Evolutionary conservation across 2,329 filamentous ascomycete species (phyloP), one percentile per base, ranked within the genome.

Genomic region (Aureobasidium sp.): DNA sequence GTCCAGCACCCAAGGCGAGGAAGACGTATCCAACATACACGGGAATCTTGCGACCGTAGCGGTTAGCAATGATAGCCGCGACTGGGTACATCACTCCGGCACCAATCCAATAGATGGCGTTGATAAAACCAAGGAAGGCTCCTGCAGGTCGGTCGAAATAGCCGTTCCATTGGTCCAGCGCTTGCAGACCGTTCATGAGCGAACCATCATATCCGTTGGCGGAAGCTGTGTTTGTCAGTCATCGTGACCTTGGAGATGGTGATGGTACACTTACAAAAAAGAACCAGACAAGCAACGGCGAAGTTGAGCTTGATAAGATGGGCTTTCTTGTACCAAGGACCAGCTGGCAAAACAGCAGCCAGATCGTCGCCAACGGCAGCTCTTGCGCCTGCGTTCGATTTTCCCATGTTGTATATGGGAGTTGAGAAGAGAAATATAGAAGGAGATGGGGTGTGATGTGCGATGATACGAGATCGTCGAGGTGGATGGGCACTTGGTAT

Each of bases 21-120:
- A 83, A 80, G 3, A 76, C 20, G 53, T 79, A 80, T 25, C 82
- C 81, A 66, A 82, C 80, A 58, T 84, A 78, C 58, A 86, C 79
- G 67, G 81, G 82, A 68, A 77, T 74, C 50, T 80, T 77, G 65
- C 84, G 78, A 18, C 84, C 84, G 16, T 81, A 71, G 33, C 77
- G 70, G 77, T 86, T 84, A 36, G 82, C 80, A 25, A 79, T 16
- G 4, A 54, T n/a, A 3, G 42, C 20, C 3, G 61, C 40, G 5
- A 42, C 42, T 25, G 56, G 50, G 31, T 29, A 48, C 47, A 47
- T 47, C 23, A 27, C 25, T 7, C 51, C 51, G 6, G 54, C 54
- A 23, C 54, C 54, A 13, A 56, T 56, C 54, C 54, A 56, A 27
- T 56, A 56, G 38, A 56, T 56, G 23, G 51, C 43, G 27, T 55